Evolutionary conservation across 345 rosid genomes (phyloP).

Genomic region (Salix purpurea): DNA sequence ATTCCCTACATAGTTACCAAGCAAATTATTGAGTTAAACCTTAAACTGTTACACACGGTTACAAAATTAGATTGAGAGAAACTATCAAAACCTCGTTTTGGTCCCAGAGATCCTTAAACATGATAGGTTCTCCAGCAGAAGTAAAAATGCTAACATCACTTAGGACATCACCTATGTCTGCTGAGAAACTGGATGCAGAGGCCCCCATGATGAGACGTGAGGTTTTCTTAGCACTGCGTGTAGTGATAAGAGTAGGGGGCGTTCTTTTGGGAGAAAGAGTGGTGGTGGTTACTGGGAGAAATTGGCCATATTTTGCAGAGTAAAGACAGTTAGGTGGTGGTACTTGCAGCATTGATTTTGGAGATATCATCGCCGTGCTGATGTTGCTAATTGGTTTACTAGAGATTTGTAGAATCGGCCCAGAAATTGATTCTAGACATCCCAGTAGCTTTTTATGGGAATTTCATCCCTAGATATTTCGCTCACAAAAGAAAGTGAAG

Average conservation of each 20-base stretch:
- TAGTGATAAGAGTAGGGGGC: neutral
- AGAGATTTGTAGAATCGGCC: no score
- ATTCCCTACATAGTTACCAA: constrained; percentile 42
- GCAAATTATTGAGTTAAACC: neutral
- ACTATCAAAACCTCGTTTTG: constrained; percentile 52
- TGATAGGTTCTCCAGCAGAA: constrained; percentile 54
- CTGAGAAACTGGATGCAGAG: constrained; percentile 28
- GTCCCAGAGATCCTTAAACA: constrained; percentile 79
- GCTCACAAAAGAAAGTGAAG: no score
- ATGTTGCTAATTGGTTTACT: no score
- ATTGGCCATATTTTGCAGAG: constrained; percentile 5
- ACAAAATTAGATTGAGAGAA: neutral
- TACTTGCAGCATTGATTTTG: no score
- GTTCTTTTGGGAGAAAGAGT: neutral
- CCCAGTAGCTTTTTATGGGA: no score
- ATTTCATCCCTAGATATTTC: no score
- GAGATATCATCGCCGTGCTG: no score
- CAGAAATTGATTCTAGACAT: no score
- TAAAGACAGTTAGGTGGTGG: neutral
- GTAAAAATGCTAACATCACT: constrained; percentile 61
- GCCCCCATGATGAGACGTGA: constrained; percentile 33
- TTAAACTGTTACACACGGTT: neutral
- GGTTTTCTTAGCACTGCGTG: neutral
- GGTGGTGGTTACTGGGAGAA: constrained; percentile 1
- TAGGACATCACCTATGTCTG: constrained; percentile 42